phyloP scores from a whole-genome alignment of 2,329 filamentous ascomycete genomes.

The Colletotrichum aenigma region DNA sequence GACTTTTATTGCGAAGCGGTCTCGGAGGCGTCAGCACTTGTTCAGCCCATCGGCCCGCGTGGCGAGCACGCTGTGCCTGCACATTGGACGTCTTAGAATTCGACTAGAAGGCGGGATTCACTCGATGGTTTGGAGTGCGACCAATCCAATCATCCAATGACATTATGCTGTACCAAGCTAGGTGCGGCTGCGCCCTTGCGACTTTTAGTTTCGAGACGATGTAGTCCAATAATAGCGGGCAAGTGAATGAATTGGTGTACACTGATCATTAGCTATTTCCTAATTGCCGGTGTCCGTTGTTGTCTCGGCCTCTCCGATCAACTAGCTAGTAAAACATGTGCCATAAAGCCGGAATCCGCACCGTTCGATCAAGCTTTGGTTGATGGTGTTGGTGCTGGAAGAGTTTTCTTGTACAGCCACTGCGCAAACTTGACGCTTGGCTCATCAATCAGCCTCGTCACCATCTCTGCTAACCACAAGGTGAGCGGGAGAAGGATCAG shows the following conservation, averaged over 20 bases:
- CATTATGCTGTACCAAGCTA: not conserved
- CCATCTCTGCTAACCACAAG: constrained; percentile 60
- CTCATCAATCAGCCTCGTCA: constrained; percentile 61
- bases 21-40: not conserved
- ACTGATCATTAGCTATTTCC: not conserved
- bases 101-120: not conserved
- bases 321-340: not conserved
- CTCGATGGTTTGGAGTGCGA: not conserved
- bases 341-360: not conserved
- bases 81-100: not conserved
- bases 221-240: not conserved
- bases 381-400: constrained; percentile 22
- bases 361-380: not conserved
- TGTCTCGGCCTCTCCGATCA: not conserved
- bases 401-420: constrained; percentile 58
- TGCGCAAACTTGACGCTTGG: constrained; percentile 62
- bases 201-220: not conserved
- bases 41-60: not conserved
- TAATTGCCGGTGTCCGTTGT: not conserved
- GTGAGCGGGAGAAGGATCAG: constrained; percentile 64
- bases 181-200: not conserved
- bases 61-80: not conserved
- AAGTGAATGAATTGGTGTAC: not conserved
- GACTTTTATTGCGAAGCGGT: not conserved
- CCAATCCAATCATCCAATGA: not conserved